A percentile compares a stretch with the other conserved stretches of the same genome.
These are phyloP conservation scores for Malus hybrid DNA, from an alignment of 331 rosid genomes.

Conservation along the genomic window DNA sequence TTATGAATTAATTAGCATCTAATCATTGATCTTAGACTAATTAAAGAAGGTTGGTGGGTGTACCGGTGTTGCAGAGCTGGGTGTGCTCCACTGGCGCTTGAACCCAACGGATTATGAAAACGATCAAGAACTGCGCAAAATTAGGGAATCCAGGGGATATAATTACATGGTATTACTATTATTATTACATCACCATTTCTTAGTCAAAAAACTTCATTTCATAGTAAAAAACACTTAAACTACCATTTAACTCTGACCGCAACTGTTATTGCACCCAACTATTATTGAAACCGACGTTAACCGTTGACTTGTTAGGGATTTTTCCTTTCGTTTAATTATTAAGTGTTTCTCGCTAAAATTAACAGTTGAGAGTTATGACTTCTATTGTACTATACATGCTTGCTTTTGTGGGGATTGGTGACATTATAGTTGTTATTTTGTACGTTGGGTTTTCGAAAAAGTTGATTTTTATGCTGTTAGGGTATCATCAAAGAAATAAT, in stretches of 20 bases:
- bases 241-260: too few relatives aligned
- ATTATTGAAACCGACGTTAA: too few relatives aligned
- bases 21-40: neutral
- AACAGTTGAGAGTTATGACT: too few relatives aligned
- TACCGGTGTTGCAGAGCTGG: slow-evolving; percentile 41
- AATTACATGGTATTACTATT: slow-evolving; percentile 53
- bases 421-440: neutral
- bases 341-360: too few relatives aligned
- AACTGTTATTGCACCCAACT: too few relatives aligned
- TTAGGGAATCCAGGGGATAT: slow-evolving; percentile 73
- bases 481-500: neutral
- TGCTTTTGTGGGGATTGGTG: neutral
- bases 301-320: too few relatives aligned
- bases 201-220: too few relatives aligned
- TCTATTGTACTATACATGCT: too few relatives aligned
- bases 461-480: neutral
- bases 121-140: slow-evolving; percentile 51
- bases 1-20: neutral
- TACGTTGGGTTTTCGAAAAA: neutral
- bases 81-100: slow-evolving; percentile 74
- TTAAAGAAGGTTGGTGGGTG: neutral
- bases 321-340: too few relatives aligned
- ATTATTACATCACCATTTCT: too few relatives aligned
- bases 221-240: too few relatives aligned
- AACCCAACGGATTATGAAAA: slow-evolving; percentile 53